Conservation (phyloP, 2,329 filamentous ascomycete species). For the Dothidotthia symphoricarpi region DNA sequence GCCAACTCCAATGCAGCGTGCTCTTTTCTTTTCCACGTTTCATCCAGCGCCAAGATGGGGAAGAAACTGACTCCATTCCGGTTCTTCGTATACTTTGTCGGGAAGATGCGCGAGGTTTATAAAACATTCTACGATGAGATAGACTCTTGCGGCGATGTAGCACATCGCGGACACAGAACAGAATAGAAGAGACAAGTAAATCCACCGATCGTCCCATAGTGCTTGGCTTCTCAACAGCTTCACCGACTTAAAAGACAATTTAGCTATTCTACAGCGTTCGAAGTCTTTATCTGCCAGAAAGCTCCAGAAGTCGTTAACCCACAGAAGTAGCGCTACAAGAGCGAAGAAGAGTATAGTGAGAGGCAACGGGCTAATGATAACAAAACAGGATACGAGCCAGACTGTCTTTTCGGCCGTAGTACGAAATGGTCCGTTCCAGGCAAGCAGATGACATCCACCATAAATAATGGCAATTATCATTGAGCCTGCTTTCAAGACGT, state of each 20-base stretch:
- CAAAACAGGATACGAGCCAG: slow-evolving; percentile 14
- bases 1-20: too few relatives aligned
- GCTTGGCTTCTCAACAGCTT: too few relatives aligned
- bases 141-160: slow-evolving; percentile 8
- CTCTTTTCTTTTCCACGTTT: too few relatives aligned
- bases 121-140: slow-evolving; percentile 21
- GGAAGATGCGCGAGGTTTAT: slow-evolving; percentile 15
- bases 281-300: too few relatives aligned
- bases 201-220: too few relatives aligned
- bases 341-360: too few relatives aligned
- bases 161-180: too few relatives aligned
- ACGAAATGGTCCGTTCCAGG: slow-evolving; percentile 24
- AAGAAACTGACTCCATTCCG: slow-evolving; percentile 16
- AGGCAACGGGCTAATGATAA: slow-evolving; percentile 2
- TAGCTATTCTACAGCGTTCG: too few relatives aligned
- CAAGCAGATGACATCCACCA: slow-evolving; percentile 19
- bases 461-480: slow-evolving; percentile 8
- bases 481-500: background rate
- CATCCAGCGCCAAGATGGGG: slow-evolving; percentile 11
- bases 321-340: too few relatives aligned
- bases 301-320: too few relatives aligned
- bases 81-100: slow-evolving; percentile 12
- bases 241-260: too few relatives aligned
- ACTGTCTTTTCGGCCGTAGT: slow-evolving; percentile 4
- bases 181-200: too few relatives aligned